Percentiles rank a stretch among this genome's conserved stretches.
phyloP scores from a whole-genome alignment of 257 asterid genomes.

The Solanum bukasovii region DNA sequence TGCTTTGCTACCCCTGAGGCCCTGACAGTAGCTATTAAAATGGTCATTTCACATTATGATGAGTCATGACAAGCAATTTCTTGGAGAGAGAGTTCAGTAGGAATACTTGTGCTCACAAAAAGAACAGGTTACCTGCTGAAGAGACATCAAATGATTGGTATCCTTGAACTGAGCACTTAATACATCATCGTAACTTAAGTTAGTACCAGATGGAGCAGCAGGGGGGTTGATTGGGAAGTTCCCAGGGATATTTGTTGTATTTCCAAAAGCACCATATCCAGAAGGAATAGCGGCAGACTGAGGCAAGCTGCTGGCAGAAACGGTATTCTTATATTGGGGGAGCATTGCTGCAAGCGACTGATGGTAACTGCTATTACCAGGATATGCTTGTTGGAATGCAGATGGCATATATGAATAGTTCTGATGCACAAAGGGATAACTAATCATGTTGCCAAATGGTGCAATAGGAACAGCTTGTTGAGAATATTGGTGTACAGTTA shows the following conservation, averaged over 20 bases:
- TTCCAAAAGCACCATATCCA: conserved; percentile 60
- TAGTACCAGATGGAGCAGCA: conserved; percentile 46
- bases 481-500: conserved; percentile 60
- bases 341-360: conserved; percentile 63
- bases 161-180: conserved; percentile 73
- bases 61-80: background rate
- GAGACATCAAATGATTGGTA: conserved; percentile 44
- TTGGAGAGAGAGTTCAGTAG: background rate
- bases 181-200: conserved; percentile 52
- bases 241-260: conserved; percentile 37
- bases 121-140: conserved; percentile 33
- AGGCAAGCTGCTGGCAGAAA: conserved; percentile 53
- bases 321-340: conserved; percentile 53
- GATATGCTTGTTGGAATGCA: conserved; percentile 65
- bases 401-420: conserved; percentile 68
- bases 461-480: conserved; percentile 57
- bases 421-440: conserved; percentile 64
- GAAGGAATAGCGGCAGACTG: conserved; percentile 67
- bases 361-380: conserved; percentile 52
- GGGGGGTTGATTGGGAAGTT: conserved; percentile 60
- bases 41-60: background rate
- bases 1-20: background rate
- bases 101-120: background rate
- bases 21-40: background rate
- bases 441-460: conserved; percentile 55